These are phyloP conservation scores for Candolleomyces aberdarensis DNA, from an alignment of 768 basidiomycete species.

Conservation along the genomic window DNA sequence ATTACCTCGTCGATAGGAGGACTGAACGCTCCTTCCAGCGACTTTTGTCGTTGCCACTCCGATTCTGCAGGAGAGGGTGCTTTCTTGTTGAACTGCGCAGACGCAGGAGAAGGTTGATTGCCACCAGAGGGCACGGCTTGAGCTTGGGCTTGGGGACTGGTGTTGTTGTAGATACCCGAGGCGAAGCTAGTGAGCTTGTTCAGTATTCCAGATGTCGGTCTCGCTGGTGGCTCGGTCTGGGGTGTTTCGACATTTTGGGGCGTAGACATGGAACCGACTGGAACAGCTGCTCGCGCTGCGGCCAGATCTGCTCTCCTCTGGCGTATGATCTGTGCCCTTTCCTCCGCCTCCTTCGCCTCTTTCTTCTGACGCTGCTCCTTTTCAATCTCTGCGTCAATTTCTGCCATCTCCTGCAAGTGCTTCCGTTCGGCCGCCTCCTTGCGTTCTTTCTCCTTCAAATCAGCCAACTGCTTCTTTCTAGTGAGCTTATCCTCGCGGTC, in stretches of 20 bases:
- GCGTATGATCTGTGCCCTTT: slow-evolving; percentile 29
- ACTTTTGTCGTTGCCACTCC: slow-evolving; percentile 61
- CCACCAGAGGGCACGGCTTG: neutral
- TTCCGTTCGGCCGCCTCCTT: slow-evolving; percentile 42
- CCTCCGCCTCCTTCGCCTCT: slow-evolving; percentile 38
- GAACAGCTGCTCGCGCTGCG: slow-evolving; percentile 5
- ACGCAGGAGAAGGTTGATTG: neutral
- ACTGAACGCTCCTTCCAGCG: slow-evolving; percentile 48
- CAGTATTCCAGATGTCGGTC: neutral
- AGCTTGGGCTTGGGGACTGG: neutral
- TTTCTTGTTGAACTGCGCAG: slow-evolving; percentile 5
- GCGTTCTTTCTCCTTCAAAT: slow-evolving; percentile 38
- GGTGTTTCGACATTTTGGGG: neutral
- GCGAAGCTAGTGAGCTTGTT: neutral
- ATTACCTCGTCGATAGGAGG: slow-evolving; percentile 61
- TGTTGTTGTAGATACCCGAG: neutral
- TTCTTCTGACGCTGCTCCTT: slow-evolving; percentile 3
- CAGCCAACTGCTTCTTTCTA: slow-evolving; percentile 37
- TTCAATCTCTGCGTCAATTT: slow-evolving; percentile 40
- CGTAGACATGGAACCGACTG: neutral
- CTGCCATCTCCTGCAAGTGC: slow-evolving; percentile 39
- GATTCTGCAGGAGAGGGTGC: slow-evolving; percentile 26
- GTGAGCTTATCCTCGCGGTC: slow-evolving; percentile 40
- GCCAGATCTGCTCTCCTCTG: slow-evolving; percentile 27
- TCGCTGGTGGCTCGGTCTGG: neutral